A percentile compares a stretch with the other conserved stretches of the same genome.
Evolutionary conservation across 2,329 filamentous ascomycete species (phyloP).

Genomic region (Aspergillus sp.): DNA sequence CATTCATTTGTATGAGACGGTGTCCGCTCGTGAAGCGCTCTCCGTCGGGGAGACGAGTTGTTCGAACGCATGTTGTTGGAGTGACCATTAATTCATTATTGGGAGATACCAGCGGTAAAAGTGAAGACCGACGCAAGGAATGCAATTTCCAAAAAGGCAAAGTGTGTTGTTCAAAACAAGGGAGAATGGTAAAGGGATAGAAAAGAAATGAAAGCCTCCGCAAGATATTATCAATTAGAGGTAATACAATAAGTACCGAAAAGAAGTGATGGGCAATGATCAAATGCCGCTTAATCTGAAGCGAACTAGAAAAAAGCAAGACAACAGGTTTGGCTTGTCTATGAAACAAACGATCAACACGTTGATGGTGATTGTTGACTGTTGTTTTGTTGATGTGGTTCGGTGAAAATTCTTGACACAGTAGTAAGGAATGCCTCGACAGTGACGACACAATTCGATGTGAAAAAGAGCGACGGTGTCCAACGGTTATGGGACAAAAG

Average conservation of each 20-base stretch:
- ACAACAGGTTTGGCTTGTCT: slow-evolving; percentile 2
- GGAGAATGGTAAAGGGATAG: slow-evolving; percentile 7
- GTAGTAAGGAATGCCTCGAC: slow-evolving; percentile 30
- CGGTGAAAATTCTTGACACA: slow-evolving; percentile 23
- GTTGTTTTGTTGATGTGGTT: slow-evolving; percentile 23
- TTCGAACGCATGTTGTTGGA: slow-evolving; percentile 35
- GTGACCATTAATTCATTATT: slow-evolving; percentile 32
- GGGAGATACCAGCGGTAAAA: slow-evolving; percentile 13
- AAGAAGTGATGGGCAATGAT: slow-evolving; percentile 11
- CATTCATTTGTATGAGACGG: slow-evolving; percentile 47
- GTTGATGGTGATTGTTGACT: slow-evolving; percentile 14
- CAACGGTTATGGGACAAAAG: slow-evolving; percentile 18
- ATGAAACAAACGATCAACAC: slow-evolving; percentile 12
- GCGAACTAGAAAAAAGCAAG: background rate
- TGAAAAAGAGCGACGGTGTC: slow-evolving; percentile 18
- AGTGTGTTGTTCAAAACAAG: slow-evolving; percentile 5
- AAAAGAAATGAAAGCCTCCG: slow-evolving; percentile 2
- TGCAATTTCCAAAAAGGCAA: slow-evolving; percentile 2
- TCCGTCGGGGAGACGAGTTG: slow-evolving; percentile 36
- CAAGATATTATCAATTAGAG: slow-evolving; percentile 11
- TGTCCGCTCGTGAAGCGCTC: slow-evolving; percentile 47
- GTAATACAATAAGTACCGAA: slow-evolving; percentile 9
- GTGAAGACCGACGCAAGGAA: slow-evolving; percentile 10
- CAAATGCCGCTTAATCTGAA: slow-evolving; percentile 7
- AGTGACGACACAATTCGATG: slow-evolving; percentile 17